Conservation (phyloP, 169 alveolate species). For the Plasmodium vivax region DNA sequence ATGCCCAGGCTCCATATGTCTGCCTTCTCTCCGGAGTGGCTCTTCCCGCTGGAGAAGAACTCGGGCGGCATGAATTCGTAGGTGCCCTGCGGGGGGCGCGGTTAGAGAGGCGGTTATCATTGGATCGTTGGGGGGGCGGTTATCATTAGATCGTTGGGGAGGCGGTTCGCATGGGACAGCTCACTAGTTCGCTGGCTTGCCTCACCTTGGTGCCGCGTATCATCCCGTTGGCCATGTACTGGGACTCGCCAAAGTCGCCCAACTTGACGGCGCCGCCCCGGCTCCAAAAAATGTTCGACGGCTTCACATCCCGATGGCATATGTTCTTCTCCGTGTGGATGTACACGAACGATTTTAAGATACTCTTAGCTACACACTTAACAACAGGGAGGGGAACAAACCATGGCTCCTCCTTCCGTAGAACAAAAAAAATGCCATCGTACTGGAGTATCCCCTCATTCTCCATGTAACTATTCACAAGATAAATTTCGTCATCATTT, state of each 20-base stretch:
- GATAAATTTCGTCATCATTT: slow-evolving; percentile 33
- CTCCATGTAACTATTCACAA: slow-evolving; percentile 58
- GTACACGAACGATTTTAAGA: slow-evolving; percentile 35
- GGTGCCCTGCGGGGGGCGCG: slow-evolving; percentile 15
- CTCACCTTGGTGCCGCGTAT: slow-evolving; percentile 41
- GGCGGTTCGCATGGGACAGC: not conserved
- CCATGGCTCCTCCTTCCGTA: slow-evolving; percentile 10
- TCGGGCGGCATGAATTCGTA: slow-evolving; percentile 70
- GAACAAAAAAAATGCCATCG: slow-evolving; percentile 33
- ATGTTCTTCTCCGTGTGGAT: slow-evolving; percentile 77
- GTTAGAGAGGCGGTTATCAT: not conserved
- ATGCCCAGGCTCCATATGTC: slow-evolving; percentile 67
- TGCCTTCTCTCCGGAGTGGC: slow-evolving; percentile 41
- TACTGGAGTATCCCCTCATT: slow-evolving; percentile 25
- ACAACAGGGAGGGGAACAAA: slow-evolving; percentile 59
- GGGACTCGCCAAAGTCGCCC: slow-evolving; percentile 89
- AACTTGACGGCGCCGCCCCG: slow-evolving; percentile 86
- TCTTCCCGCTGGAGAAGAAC: slow-evolving; percentile 3
- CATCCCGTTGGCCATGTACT: slow-evolving; percentile 22
- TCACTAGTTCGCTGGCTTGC: not conserved
- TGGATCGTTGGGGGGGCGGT: not conserved
- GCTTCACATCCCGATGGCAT: slow-evolving; percentile 91
- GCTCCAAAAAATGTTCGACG: slow-evolving; percentile 88
- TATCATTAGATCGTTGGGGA: not conserved
- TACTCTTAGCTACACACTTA: slow-evolving; percentile 27